Evolutionary conservation across 2,329 filamentous ascomycete species (phyloP).

Genomic region (Ophiosphaerella narmari): DNA sequence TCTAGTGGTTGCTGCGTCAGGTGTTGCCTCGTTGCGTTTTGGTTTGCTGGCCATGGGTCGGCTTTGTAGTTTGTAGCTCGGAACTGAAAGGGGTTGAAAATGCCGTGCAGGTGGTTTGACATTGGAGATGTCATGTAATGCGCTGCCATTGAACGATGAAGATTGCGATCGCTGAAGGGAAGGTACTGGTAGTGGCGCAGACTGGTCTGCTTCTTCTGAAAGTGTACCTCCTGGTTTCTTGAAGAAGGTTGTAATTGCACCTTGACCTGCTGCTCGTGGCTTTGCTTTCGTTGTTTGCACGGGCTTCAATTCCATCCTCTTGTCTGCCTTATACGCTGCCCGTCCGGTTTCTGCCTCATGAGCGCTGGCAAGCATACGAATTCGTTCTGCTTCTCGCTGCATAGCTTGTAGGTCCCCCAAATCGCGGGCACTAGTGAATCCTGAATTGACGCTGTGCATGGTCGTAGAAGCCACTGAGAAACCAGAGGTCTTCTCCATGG

Average conservation of each 20-base stretch:
- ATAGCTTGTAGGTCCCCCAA: conserved; percentile 42
- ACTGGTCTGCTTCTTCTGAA: conserved; percentile 14
- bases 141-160: conserved; percentile 13
- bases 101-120: conserved; percentile 18
- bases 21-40: conserved; percentile 21
- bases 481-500: conserved; percentile 35
- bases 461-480: conserved; percentile 36
- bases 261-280: conserved; percentile 54
- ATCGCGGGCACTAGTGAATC: conserved; percentile 47
- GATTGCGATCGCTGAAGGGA: conserved; percentile 28
- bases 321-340: conserved; percentile 29
- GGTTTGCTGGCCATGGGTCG: conserved; percentile 42
- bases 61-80: conserved; percentile 37
- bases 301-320: conserved; percentile 25
- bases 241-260: conserved; percentile 60
- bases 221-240: conserved; percentile 31
- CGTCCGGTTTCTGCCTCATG: conserved; percentile 25
- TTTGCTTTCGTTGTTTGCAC: conserved; percentile 27
- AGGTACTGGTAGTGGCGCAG: conserved; percentile 4
- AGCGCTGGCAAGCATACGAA: conserved; percentile 28
- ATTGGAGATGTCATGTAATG: conserved; percentile 43
- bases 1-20: conserved; percentile 33
- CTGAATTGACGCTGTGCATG: conserved; percentile 23
- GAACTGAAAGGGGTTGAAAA: conserved; percentile 31
- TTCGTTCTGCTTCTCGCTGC: conserved; percentile 43